Percentiles rank a stretch among this genome's conserved stretches.
These are phyloP conservation scores for Talaromyces trachyspermus DNA, from an alignment of 495 filamentous ascomycete genomes.

Conservation along the genomic window DNA sequence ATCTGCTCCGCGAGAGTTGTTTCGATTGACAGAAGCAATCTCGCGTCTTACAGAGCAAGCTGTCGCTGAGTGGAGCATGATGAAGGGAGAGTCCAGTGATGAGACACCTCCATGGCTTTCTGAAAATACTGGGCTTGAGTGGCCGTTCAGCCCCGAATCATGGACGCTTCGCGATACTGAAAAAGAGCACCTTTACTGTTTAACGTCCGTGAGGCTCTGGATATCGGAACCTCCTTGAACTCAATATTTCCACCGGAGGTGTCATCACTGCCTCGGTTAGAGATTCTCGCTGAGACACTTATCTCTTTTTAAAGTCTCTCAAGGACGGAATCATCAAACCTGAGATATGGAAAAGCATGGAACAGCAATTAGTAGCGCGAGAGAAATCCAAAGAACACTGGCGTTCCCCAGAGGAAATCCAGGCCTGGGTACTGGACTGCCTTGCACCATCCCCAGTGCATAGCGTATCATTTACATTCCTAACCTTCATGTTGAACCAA, in stretches of 20 bases:
- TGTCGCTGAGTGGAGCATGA: conserved; percentile 80
- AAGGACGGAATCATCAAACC: conserved; percentile 67
- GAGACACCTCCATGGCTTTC: conserved; percentile 47
- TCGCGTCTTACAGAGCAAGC: conserved; percentile 66
- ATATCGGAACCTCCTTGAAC: conserved; percentile 52
- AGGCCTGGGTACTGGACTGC: conserved; percentile 62
- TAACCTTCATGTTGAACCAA: conserved; percentile 65
- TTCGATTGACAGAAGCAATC: conserved; percentile 77
- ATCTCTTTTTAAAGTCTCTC: conserved; percentile 63
- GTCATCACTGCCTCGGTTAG: conserved; percentile 55
- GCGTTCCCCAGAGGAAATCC: conserved; percentile 53
- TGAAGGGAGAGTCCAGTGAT: conserved; percentile 39
- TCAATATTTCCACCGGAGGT: conserved; percentile 51
- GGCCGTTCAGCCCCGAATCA: conserved; percentile 64
- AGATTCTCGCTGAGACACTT: conserved; percentile 60
- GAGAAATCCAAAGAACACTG: conserved; percentile 41
- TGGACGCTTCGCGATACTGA: conserved; percentile 37
- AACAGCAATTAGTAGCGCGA: conserved; percentile 48
- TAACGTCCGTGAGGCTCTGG: conserved; percentile 58
- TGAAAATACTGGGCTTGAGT: conserved; percentile 50
- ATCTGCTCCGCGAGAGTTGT: conserved; percentile 77
- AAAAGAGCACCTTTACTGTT: conserved; percentile 27
- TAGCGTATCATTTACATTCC: conserved; percentile 78
- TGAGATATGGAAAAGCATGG: conserved; percentile 62
- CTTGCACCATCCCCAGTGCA: conserved; percentile 65